Evolutionary conservation across 2,329 filamentous ascomycete species (phyloP), one percentile per base, ranked within the genome.

Genomic region (Monilinia fructicola): DNA sequence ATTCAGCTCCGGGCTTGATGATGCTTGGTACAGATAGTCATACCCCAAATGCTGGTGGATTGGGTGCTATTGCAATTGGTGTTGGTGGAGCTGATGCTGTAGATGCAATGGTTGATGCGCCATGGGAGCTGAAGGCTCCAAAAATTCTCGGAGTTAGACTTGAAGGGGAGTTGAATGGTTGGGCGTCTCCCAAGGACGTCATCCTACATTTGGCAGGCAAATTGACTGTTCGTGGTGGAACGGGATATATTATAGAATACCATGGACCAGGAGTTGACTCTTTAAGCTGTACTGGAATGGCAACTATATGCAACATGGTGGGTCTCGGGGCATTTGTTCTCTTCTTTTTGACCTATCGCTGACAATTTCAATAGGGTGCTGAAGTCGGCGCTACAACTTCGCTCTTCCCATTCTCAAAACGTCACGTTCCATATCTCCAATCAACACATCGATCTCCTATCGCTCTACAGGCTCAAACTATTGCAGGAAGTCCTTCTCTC

Each of bases 1-100:
- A 99, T 77, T 91, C 93, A 44, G 88, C 94, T n/a, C 95, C 95
- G 26, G 95, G 95, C 60, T 80, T 98, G 73, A 97, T 99, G 93
- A 98, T 99, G 93, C 85, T 99, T 52, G 95, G 95, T 66, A 99
- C 95, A 40, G 95, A 99, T 79, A 96, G 92, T 75, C 95, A 99
- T 79, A 97, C 93, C 55, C 95, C 95, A 54, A 99, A 98, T 76
- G 95, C 92, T n/a, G 95, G 95, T 73, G 95, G 95, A 67, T 82
- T 98, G 65, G 93, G 91, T 72, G 93, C 92, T 4, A 92, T 97
- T 74, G 95, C 95, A 11, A 98, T 99, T 77, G 95, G 95, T 78
- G 95, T 99, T 44, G 95, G 95, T 76, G 95, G 95, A 75, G 95
- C 95, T 31, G 95, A 99, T 80, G 95, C 95, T 31, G 95, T 99